Percentiles rank a stretch among this genome's conserved stretches.
phyloP scores from a whole-genome alignment of 345 rosid genomes.

The Abelmoschus esculentus region DNA sequence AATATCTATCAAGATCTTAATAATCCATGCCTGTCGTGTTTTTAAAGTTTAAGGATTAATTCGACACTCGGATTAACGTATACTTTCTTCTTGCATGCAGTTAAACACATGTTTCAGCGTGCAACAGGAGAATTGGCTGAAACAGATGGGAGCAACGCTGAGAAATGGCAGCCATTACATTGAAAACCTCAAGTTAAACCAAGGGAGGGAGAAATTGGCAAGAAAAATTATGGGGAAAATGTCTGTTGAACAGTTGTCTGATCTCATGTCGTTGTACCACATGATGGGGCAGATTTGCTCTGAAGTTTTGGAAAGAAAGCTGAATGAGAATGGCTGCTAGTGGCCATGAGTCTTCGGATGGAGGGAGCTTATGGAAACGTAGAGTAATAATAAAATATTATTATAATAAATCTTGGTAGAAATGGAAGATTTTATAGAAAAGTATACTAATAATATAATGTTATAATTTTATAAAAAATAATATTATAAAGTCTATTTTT shows the following conservation, averaged over 20 bases:
- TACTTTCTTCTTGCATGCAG: not conserved
- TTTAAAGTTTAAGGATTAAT: too few species aligned
- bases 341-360: not conserved
- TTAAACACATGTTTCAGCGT: not conserved
- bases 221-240: not conserved
- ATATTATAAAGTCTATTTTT: too few species aligned
- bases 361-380: not conserved
- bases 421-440: too few species aligned
- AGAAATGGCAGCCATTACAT: not conserved
- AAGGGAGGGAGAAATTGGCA: not conserved
- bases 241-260: not conserved
- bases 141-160: not conserved
- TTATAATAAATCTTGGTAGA: too few species aligned
- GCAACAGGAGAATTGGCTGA: not conserved
- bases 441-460: too few species aligned
- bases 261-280: not conserved
- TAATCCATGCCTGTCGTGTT: too few species aligned
- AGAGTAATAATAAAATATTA: too few species aligned
- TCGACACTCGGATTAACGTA: too few species aligned
- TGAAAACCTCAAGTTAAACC: not conserved
- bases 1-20: too few species aligned
- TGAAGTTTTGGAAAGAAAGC: not conserved
- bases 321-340: not conserved
- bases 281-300: not conserved
- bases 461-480: too few species aligned